Evolutionary conservation across 805 yeast species (phyloP).

Genomic region (Ogataea sp.): DNA sequence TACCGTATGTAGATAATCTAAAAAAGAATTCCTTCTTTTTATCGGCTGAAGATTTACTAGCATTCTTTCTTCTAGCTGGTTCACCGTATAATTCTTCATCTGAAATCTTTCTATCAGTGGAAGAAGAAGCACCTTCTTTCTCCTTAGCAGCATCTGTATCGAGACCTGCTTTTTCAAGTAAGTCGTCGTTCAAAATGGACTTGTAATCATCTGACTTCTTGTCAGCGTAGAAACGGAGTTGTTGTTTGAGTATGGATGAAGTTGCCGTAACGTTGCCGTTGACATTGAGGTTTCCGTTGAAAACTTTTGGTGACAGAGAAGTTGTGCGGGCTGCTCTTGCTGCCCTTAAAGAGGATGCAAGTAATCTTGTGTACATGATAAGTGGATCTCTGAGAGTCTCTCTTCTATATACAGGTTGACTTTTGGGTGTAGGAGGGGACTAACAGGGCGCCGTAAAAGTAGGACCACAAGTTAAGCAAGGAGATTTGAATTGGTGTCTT

Average conservation of each 20-base stretch:
- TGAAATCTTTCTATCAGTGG: slow-evolving; percentile 1
- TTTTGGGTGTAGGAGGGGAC: too few species aligned
- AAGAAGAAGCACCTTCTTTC: slow-evolving; percentile 5
- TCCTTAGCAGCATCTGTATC: slow-evolving; percentile 34
- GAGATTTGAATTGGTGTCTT: too few species aligned
- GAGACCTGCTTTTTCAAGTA: slow-evolving; percentile 78
- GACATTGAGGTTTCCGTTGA: too few species aligned
- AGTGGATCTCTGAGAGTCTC: too few species aligned
- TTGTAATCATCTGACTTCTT: slow-evolving; percentile 21
- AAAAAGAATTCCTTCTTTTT: slow-evolving; percentile 78
- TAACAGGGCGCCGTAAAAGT: too few species aligned
- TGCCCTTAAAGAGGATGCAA: too few species aligned
- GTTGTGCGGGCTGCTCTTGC: too few species aligned
- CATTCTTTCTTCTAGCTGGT: slow-evolving; percentile 39
- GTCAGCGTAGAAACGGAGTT: slow-evolving; percentile 1
- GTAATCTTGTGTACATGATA: neutral
- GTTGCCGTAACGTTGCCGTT: too few species aligned
- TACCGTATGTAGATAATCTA: slow-evolving; percentile 57
- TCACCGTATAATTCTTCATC: slow-evolving; percentile 21
- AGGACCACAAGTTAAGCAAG: too few species aligned
- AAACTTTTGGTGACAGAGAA: too few species aligned
- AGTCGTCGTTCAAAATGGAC: slow-evolving; percentile 70
- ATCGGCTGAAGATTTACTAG: slow-evolving; percentile 62
- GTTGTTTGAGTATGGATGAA: too few species aligned
- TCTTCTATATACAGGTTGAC: too few species aligned